Evolutionary conservation across 225 moss, liverwort and hornwort species (phyloP), one percentile per base, ranked within the genome.

Genomic region (Thuidium tamariscinum): DNA sequence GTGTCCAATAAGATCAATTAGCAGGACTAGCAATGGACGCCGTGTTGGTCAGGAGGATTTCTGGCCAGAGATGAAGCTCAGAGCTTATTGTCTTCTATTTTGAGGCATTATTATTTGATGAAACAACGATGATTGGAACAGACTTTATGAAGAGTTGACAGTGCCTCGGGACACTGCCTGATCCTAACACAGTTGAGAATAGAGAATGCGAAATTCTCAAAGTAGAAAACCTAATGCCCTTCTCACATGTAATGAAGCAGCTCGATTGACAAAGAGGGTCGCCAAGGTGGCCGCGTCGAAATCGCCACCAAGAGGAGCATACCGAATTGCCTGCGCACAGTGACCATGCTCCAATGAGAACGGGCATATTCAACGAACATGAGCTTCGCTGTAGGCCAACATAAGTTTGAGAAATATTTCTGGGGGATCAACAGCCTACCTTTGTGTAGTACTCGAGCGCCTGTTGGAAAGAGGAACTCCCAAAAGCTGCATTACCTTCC

Each of bases 401-500:
- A 13, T 20, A 68, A 42, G 80, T 12, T 46, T 56, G 44, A 81
- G 14, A 84, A 36, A 74, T 69, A 4, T 75, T 25, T 46, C 2
- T 14, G 37, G 34, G 36, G 57, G 36, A 74, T 56, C 52, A 65
- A 66, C 37, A 71, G 44, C 29, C 51, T 48, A 92, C 97, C 96
- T 95, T 93, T 16, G 91, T 92, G 52, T 97, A 97, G 73, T 63
- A 83, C 39, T 90, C 93, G 74, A 94, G 86, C 51, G 96, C 97
- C 90, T 80, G 71, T 34, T 83, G 83, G 82, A 91, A 94, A 55
- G 88, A 90, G 81, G 86, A 87, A 51, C 21, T 82, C 34, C 88
- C 89, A 75, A 97, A 94, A 41, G 94, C 93, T 55, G 76, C 87
- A 87, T 97, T 96, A 42, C 95, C 97, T 42, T 95, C 95, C 16